These are phyloP conservation scores for Coemansia sp. DNA, from an alignment of 192 early-diverging fungal species.

Conservation along the genomic window DNA sequence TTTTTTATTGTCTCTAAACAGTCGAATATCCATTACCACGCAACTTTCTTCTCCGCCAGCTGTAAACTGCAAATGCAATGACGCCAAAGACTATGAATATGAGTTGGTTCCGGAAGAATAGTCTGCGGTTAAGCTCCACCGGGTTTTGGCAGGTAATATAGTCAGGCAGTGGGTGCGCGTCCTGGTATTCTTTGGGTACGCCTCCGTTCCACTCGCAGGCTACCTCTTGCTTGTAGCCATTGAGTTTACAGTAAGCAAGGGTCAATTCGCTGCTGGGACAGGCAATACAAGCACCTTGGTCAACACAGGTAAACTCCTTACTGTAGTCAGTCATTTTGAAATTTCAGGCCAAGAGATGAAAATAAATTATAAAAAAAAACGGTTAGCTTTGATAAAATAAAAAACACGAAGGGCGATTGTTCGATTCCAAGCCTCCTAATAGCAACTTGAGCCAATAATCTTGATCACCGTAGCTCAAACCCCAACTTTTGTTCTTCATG, in stretches of 20 bases:
- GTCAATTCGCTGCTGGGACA: slow-evolving; percentile 8
- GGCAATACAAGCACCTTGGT: slow-evolving; percentile 4
- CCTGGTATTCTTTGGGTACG: slow-evolving; percentile 33
- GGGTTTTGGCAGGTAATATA: slow-evolving; percentile 23
- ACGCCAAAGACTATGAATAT: slow-evolving; percentile 31
- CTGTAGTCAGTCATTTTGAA: slow-evolving; percentile 13
- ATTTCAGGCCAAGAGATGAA: too few relatives aligned
- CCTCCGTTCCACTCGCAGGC: slow-evolving; percentile 34
- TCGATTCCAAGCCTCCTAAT: too few relatives aligned
- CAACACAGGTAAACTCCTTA: slow-evolving; percentile 19
- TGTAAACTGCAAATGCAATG: slow-evolving; percentile 36
- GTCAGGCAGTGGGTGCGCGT: slow-evolving; percentile 25
- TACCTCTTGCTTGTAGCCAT: slow-evolving; percentile 44
- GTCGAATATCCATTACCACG: not conserved
- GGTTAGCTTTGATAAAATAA: too few relatives aligned
- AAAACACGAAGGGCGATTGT: too few relatives aligned
- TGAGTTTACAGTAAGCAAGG: slow-evolving; percentile 15
- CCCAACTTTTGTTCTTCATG: not conserved
- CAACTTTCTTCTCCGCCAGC: slow-evolving; percentile 34
- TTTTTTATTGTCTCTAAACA: not conserved
- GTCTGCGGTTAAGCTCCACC: slow-evolving; percentile 6
- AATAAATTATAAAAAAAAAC: too few relatives aligned
- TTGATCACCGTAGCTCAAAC: too few relatives aligned
- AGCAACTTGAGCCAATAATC: too few relatives aligned
- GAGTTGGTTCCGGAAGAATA: slow-evolving; percentile 39